Conservation (phyloP, 805 yeast genomes). For the Ogataea glucozyma region DNA sequence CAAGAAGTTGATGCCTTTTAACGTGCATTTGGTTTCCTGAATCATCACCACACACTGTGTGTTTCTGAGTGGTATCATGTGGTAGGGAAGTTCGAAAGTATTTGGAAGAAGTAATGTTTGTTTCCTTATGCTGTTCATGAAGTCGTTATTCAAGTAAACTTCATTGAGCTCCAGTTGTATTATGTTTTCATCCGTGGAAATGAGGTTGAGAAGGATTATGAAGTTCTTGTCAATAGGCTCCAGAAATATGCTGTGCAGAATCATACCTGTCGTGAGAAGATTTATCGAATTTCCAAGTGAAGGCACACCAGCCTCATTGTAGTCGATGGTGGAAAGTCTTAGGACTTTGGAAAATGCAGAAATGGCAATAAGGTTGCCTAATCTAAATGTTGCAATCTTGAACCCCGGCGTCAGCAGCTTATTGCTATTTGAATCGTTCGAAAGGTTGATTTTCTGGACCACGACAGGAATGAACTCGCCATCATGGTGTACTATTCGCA, state of each 20-base stretch:
- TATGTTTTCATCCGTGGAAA: slow-evolving; percentile 25
- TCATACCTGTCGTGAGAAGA: slow-evolving; percentile 25
- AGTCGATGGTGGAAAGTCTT: slow-evolving; percentile 21
- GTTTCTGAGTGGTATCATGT: slow-evolving; percentile 26
- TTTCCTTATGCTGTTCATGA: slow-evolving; percentile 20
- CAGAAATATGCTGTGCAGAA: slow-evolving; percentile 27
- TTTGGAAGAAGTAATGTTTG: slow-evolving; percentile 26
- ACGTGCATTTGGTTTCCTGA: slow-evolving; percentile 24
- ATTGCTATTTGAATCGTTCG: slow-evolving; percentile 10
- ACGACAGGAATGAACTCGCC: slow-evolving; percentile 27
- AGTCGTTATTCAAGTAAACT: slow-evolving; percentile 18
- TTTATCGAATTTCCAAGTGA: slow-evolving; percentile 24
- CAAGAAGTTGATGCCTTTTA: slow-evolving; percentile 29
- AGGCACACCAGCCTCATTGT: slow-evolving; percentile 22
- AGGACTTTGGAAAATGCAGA: slow-evolving; percentile 27
- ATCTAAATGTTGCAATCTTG: slow-evolving; percentile 14
- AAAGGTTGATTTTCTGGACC: slow-evolving; percentile 18
- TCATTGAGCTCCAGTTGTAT: slow-evolving; percentile 29
- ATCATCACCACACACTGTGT: slow-evolving; percentile 31
- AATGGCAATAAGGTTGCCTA: slow-evolving; percentile 27
- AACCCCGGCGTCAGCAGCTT: slow-evolving; percentile 22
- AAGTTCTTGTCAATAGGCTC: slow-evolving; percentile 23
- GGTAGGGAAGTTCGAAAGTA: slow-evolving; percentile 31
- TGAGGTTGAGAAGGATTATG: slow-evolving; percentile 25
- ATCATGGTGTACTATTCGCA: slow-evolving; percentile 21